Evolutionary conservation across 306 rosid species (phyloP).

Genomic region (Vigna unguiculata): DNA sequence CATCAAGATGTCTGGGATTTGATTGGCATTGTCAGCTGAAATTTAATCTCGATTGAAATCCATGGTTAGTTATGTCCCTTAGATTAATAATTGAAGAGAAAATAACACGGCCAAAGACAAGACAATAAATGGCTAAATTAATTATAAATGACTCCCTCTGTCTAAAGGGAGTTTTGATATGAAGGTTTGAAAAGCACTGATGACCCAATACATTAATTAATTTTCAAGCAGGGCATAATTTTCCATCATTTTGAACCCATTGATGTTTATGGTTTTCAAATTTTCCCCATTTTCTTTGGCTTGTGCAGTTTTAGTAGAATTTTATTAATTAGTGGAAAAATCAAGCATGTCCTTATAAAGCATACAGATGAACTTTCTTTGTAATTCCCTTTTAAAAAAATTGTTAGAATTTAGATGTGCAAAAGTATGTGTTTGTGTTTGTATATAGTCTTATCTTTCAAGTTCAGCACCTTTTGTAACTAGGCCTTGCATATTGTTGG

Average conservation of each 20-base stretch:
- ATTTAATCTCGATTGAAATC: not conserved
- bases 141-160: not conserved
- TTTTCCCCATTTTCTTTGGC: not conserved
- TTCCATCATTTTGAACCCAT: not conserved
- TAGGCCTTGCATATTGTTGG: constrained; percentile 21
- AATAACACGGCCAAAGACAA: not conserved
- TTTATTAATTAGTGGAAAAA: not conserved
- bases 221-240: not conserved
- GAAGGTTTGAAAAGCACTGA: not conserved
- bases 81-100: constrained; percentile 18
- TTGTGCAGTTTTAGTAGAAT: not conserved
- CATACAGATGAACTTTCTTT: not conserved
- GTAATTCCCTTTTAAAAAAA: constrained; percentile 11
- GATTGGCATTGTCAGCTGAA: constrained; percentile 12
- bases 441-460: not conserved
- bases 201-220: not conserved
- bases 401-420: not conserved
- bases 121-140: not conserved
- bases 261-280: not conserved
- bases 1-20: not conserved
- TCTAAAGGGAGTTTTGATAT: not conserved
- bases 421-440: not conserved
- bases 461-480: not conserved
- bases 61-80: not conserved
- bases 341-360: not conserved